Base-by-base conservation (phyloP, 768 basidiomycete species). In the Pleurotus tuoliensis region DNA sequence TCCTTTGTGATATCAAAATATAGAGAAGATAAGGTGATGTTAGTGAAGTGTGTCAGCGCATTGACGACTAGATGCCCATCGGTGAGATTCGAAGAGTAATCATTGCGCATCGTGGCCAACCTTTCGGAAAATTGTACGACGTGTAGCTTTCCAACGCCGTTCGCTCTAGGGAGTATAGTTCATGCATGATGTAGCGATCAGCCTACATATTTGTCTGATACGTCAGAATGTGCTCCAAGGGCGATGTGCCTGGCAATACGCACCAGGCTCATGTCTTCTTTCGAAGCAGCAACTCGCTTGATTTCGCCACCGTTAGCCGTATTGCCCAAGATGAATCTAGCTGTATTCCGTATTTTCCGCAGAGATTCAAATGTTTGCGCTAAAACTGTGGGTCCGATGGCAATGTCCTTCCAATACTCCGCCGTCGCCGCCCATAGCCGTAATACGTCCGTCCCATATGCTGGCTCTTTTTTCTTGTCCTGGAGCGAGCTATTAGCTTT, bases 1-100 rank as follows among this genome's bases (percentile, higher is more conserved):
- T 98, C 96, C 68, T 97, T 97, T 34, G 85, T 90, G 48, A 91
- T 85, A 64, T 95, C 94, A 60, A 98, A 92, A 70, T 98, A 98
- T 30, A 96, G 73, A 0, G 93, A 87, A 0, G 96, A 98, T 18
- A 98, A 77, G 0, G 89, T 91, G 57, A 85, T 78, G 63, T 92
- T 93, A 25, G 86, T 82, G 61, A 97, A 98, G 60, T 87, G 82
- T 39, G 79, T 82, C 11, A 96, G 69, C 7, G 88, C 75, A 54
- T 76, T 83, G 62, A 90, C 79, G 38, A 92, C 93, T 96, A 59
- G 39, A 59, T n/a, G 30, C 34, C 38, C 13, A 16, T 34, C 40
- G 30, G 20, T 38, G 15, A 51, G 30, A 13, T 18, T 30, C 37
- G 30, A 56, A 37, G 27, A 30, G 37, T 49, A 13, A 18, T 39